Evolutionary conservation across 176 grass and related monocot genomes (phyloP).

Genomic region (Panicum miliaceum): DNA sequence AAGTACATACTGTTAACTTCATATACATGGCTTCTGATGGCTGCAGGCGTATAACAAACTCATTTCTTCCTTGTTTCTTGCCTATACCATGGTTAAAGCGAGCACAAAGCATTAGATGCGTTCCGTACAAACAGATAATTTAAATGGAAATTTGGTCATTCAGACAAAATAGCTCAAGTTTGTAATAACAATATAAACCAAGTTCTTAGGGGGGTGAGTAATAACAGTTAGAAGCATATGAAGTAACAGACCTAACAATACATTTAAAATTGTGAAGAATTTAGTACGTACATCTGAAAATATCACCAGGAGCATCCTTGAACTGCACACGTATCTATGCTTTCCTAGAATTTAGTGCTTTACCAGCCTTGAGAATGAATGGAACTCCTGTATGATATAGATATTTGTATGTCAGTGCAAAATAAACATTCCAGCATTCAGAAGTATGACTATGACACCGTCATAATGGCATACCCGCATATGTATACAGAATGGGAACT

Average conservation of each 20-base stretch:
- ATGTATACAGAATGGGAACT: neutral
- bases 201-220: neutral
- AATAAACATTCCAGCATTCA: slow-evolving; percentile 14
- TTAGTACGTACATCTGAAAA: slow-evolving; percentile 79
- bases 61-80: slow-evolving; percentile 98
- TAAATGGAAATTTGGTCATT: neutral
- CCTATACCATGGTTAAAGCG: slow-evolving; percentile 50
- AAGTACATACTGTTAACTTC: slow-evolving; percentile 86
- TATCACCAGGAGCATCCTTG: slow-evolving; percentile 97
- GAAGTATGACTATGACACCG: slow-evolving; percentile 30
- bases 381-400: slow-evolving; percentile 77
- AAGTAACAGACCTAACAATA: slow-evolving; percentile 13
- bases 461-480: neutral
- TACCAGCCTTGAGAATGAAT: slow-evolving; percentile 95
- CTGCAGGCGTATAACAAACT: slow-evolving; percentile 93
- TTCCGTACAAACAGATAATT: neutral
- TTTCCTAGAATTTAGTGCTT: slow-evolving; percentile 89
- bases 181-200: slow-evolving; percentile 9
- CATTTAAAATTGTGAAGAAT: slow-evolving; percentile 1
- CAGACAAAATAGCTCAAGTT: neutral
- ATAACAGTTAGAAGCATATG: neutral
- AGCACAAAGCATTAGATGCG: neutral
- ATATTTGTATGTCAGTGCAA: slow-evolving; percentile 22
- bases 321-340: slow-evolving; percentile 98
- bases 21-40: slow-evolving; percentile 99